Conservation (phyloP, 352 stramenopile species). For the Phytopythium montanum region DNA sequence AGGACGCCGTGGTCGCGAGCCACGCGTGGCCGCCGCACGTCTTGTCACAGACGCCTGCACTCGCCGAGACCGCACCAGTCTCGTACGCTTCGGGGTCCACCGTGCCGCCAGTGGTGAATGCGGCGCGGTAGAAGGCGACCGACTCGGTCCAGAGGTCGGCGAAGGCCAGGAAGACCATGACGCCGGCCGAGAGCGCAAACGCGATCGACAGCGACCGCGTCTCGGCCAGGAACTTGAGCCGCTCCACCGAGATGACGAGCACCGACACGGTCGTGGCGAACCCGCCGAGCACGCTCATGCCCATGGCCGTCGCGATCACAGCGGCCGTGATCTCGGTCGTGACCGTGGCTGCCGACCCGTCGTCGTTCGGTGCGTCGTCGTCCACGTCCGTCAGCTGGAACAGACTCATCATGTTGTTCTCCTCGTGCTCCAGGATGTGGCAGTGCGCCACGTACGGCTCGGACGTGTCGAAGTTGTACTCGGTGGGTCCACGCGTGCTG, state of each 20-base stretch:
- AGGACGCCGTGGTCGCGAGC: conserved; percentile 47
- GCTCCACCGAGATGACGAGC: conserved; percentile 60
- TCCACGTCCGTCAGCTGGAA: conserved; percentile 43
- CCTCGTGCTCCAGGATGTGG: conserved; percentile 79
- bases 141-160: conserved; percentile 59
- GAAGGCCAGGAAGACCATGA: conserved; percentile 80
- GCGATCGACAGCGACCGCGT: conserved; percentile 51
- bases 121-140: conserved; percentile 49
- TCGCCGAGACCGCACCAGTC: conserved; percentile 30
- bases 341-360: conserved; percentile 24
- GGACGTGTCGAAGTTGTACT: conserved; percentile 70
- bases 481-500: conserved; percentile 37
- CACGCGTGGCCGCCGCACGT: conserved; percentile 56
- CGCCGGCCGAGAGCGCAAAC: conserved; percentile 68
- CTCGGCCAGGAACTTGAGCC: conserved; percentile 62
- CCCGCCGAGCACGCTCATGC: conserved; percentile 67
- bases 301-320: conserved; percentile 60
- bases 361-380: conserved; percentile 40
- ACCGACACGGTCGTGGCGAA: conserved; percentile 69
- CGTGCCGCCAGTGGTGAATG: conserved; percentile 46
- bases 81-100: conserved; percentile 69
- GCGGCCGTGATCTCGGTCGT: conserved; percentile 37
- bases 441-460: conserved; percentile 77
- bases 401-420: conserved; percentile 65
- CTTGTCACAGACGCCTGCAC: conserved; percentile 48